Base-by-base conservation (phyloP, 2,329 filamentous ascomycete species). In the Huntiella decipiens region DNA sequence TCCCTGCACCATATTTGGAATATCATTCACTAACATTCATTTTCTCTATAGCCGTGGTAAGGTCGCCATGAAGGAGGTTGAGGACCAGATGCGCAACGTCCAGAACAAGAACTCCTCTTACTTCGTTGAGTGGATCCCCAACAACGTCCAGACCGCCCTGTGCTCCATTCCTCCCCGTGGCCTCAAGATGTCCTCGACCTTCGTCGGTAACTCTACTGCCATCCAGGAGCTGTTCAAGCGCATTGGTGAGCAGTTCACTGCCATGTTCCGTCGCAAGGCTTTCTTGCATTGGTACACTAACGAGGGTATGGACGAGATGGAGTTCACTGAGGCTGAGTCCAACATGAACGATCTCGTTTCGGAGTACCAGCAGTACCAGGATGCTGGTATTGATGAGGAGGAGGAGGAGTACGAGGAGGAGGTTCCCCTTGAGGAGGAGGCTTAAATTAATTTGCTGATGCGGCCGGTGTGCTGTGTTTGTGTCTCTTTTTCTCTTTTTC, bases 271-370 rank as follows among this genome's bases (percentile, higher is more conserved):
- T 72, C 86, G 91, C 71, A 98, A 96, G 83, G 91, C 91, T 79
- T 98, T 98, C 86, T 84, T 98, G 78, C 91, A 96, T 75, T 98
- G 91, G 91, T 98, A 98, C 73, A 98, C 91, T 78, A 87, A 87
- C 63, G 91, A 98, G 77, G 91, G 91, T 72, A 98, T 98, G 91
- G 91, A 98, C 70, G 91, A 98, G 81, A 96, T 98, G 91, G 91
- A 98, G 74, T 98, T 98, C 75, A 98, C 91, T 63, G 91, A 98
- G 77, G 91, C 91, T 58, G 91, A 98, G 80, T 93, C 84, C 70
- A 98, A 98, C 77, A 96, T 98, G 91, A 96, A 98, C 74, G 91
- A 98, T 67, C 73, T 98, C 63, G 88, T 98, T 60, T 93, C 86
- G 52, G 91, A 98, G 69, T 98, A 98, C 75, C 91, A 96, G 78